A percentile compares a stretch with the other conserved stretches of the same genome.
Conservation (phyloP, 768 basidiomycete genomes). For the Leucosporidium creatinivorum region DNA sequence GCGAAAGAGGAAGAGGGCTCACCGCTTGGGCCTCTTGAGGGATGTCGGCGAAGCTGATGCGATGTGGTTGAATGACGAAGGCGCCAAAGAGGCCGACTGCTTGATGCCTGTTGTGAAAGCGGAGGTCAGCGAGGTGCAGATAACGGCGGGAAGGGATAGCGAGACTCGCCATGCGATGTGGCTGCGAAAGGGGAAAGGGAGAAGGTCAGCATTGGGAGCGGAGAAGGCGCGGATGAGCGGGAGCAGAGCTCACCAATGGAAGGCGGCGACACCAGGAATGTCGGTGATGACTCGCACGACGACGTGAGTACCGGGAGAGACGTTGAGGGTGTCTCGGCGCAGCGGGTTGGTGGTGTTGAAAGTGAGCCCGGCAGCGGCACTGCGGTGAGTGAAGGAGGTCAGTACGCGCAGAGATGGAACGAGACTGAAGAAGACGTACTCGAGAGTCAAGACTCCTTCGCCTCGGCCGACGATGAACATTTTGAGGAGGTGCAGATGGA, state of each 20-base stretch:
- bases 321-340: constrained; percentile 14
- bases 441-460: neutral
- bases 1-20: no score
- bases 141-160: neutral
- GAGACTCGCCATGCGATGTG: neutral
- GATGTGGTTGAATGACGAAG: constrained; percentile 4
- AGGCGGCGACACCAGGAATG: constrained; percentile 1
- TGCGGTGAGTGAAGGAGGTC: neutral
- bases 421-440: neutral
- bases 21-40: no score
- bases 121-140: no score
- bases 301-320: neutral
- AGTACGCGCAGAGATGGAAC: neutral
- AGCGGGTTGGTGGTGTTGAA: constrained; percentile 7
- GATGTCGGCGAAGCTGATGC: no score
- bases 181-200: no score
- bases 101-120: neutral
- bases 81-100: constrained; percentile 11
- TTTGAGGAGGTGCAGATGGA: constrained; percentile 1
- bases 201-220: no score
- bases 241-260: neutral
- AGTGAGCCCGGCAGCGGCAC: neutral
- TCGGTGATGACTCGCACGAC: constrained; percentile 3
- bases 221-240: neutral
- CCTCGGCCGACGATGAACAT: neutral